Conservation (phyloP, 176 grass and related monocot species). For the Ananas comosus region DNA sequence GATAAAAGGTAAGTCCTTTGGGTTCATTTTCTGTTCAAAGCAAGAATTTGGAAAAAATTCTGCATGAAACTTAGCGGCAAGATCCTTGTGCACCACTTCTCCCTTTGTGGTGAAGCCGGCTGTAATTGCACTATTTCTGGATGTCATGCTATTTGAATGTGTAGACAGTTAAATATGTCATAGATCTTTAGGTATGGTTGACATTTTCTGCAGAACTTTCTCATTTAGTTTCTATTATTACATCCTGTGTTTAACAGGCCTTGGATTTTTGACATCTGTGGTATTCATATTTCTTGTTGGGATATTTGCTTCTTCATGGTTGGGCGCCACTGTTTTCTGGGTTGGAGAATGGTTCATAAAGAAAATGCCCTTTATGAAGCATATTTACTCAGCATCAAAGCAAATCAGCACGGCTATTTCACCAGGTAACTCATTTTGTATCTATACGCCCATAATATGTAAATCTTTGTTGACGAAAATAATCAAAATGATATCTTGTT, state of each 20-base stretch:
- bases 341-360: constrained; percentile 94
- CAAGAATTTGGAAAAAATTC: no score
- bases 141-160: neutral
- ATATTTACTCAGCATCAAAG: constrained; percentile 97
- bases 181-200: neutral
- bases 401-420: constrained; percentile 99
- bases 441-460: neutral
- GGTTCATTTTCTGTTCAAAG: no score
- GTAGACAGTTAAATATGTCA: neutral
- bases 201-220: neutral
- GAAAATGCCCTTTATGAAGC: constrained; percentile 87
- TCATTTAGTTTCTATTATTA: neutral
- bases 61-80: no score
- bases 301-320: constrained; percentile 99
- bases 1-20: neutral
- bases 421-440: constrained; percentile 52
- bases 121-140: neutral
- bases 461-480: neutral
- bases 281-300: constrained; percentile 94
- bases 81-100: no score
- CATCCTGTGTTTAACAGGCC: constrained; percentile 41
- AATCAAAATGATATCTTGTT: neutral
- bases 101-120: neutral
- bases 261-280: constrained; percentile 97
- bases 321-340: constrained; percentile 91